phyloP scores from a whole-genome alignment of 139 green algal species.

The Asterochloris erici region DNA sequence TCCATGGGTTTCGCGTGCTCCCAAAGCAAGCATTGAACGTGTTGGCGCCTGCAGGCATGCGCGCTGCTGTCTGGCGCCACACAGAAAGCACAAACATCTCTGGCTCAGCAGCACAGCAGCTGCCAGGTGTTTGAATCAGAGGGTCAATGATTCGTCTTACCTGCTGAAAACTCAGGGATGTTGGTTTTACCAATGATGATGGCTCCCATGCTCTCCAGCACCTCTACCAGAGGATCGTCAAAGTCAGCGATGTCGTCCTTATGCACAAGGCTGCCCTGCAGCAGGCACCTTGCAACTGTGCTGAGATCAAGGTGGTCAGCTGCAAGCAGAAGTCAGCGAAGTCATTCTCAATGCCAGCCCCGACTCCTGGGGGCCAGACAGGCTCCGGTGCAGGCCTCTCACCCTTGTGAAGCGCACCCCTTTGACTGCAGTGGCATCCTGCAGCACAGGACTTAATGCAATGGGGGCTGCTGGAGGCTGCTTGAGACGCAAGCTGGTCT shows the following conservation, averaged over 20 bases:
- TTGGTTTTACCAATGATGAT: conserved; percentile 56
- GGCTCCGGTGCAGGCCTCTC: neutral
- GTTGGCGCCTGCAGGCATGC: neutral
- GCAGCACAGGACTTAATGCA: no score
- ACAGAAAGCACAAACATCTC: neutral
- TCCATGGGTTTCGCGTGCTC: conserved; percentile 43
- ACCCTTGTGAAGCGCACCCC: conserved; percentile 34
- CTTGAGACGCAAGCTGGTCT: no score
- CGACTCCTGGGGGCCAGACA: neutral
- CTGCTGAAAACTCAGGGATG: conserved; percentile 47
- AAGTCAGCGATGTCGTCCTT: conserved; percentile 27
- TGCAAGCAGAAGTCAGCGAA: neutral
- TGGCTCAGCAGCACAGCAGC: neutral
- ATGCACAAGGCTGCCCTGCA: conserved; percentile 34
- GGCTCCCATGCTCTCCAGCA: conserved; percentile 32
- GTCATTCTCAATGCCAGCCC: no score
- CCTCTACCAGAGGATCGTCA: conserved; percentile 40
- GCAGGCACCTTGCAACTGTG: neutral
- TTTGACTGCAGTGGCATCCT: conserved; percentile 40
- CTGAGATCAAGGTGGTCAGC: neutral
- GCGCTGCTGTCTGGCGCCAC: neutral
- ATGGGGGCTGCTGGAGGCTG: no score
- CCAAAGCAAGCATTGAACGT: conserved; percentile 26
- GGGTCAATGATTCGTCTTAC: conserved; percentile 40
- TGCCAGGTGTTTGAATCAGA: neutral